Evolutionary conservation across 1,284 basidiomycete species (phyloP).

Genomic region (Ustilago trichophora): DNA sequence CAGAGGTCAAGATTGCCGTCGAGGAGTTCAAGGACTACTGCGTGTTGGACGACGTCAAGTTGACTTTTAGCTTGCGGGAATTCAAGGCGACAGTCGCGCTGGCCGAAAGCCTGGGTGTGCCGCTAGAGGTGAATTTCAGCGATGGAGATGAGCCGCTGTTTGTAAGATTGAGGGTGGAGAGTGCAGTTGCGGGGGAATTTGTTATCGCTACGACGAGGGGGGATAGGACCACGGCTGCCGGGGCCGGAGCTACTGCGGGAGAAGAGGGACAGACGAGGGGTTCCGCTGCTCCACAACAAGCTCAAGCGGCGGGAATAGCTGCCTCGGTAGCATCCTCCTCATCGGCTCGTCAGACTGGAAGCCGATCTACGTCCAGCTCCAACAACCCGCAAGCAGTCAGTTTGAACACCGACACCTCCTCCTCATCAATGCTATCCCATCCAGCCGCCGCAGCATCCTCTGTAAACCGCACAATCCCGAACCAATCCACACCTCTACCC

Average conservation of each 20-base stretch:
- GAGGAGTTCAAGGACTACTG: conserved; percentile 43
- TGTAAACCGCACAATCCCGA: too few relatives aligned
- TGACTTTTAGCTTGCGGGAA: conserved; percentile 52
- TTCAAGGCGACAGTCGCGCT: conserved; percentile 51
- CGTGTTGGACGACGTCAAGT: conserved; percentile 18
- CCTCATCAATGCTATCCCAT: too few relatives aligned
- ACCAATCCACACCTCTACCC: conserved; percentile 17
- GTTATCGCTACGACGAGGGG: conserved; percentile 50
- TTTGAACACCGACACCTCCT: too few relatives aligned
- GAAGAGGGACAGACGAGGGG: too few relatives aligned
- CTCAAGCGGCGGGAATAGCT: too few relatives aligned
- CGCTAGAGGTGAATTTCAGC: conserved; percentile 45
- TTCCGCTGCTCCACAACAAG: too few relatives aligned
- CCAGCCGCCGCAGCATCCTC: too few relatives aligned
- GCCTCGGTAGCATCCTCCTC: too few relatives aligned
- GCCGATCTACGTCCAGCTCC: too few relatives aligned
- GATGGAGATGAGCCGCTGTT: conserved; percentile 55
- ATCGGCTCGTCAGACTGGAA: too few relatives aligned
- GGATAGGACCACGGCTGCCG: not conserved
- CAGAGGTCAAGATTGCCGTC: conserved; percentile 44
- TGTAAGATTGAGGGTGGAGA: conserved; percentile 30
- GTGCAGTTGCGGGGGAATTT: conserved; percentile 37
- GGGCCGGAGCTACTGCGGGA: not conserved
- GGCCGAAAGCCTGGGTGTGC: conserved; percentile 29
- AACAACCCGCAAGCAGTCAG: too few relatives aligned